Evolutionary conservation across 139 green algal genomes (phyloP), one percentile per base, ranked within the genome.

Genomic region (Spirogloea muscicola): DNA sequence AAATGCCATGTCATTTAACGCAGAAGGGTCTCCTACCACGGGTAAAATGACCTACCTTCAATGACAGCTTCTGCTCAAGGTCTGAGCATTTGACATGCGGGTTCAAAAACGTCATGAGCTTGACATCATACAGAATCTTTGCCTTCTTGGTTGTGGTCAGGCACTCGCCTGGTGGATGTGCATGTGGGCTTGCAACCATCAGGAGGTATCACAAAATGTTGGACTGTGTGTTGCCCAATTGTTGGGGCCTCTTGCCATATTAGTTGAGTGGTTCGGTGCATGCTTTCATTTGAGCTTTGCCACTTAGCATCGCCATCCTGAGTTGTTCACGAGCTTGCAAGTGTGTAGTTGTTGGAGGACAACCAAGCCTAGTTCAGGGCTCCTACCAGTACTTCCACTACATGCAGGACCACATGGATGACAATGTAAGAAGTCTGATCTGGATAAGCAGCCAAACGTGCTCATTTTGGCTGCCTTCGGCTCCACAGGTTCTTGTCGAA

Each of bases 361-460:
- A 74, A 9, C 10, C 84, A 65, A 84, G 82, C 71, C 68, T 96
- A 16, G 72, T 97, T 38, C 37, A 84, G 31, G 93, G 93, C 36
- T 72, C 59, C 18, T 97, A 98, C 58, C 88, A 95, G 37, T 98
- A 98, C 84, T 92, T 89, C 79, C 93, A 98, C 80, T 98, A 98
- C 88, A 93, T 94, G 89, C 89, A 96, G 83, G 93, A 97, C 77
- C 84, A 87, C 25, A 89, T 93, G 49, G 88, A 97, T 58, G 93
- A 98, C 73, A 58, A 39, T 5, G 74, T 72, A 31, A 72, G 41
- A 49, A 18, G 18, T 18, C 55, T 21, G 3, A 27, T 27, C 27
- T 31, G 43, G 13, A 10, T 51, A 25, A 51, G 13, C 43, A 10
- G 10, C 10, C 13, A 10, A 51, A 10, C 13, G 43, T 13, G 13